Conservation (phyloP, 202 grass and related monocot species). For the Panicum hallii region DNA sequence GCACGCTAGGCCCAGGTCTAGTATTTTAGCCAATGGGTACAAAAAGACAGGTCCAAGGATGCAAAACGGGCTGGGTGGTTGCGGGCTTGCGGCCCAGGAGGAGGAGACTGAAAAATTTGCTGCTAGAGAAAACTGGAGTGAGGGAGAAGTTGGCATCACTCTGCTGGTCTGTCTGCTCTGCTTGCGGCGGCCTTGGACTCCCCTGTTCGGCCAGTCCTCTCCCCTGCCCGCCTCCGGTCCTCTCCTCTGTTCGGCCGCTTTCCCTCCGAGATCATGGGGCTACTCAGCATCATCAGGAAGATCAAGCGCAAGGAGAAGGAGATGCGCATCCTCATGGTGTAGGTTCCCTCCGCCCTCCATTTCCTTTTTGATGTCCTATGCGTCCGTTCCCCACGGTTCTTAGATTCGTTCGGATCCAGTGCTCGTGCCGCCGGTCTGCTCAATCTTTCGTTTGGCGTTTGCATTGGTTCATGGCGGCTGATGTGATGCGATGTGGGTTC, state of each 20-base stretch:
- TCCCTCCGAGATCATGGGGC: constrained; percentile 59
- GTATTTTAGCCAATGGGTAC: no score
- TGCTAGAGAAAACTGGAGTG: no score
- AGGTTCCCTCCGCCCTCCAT: constrained; percentile 30
- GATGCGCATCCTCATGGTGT: constrained; percentile 99
- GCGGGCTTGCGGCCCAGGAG: not conserved
- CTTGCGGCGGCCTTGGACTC: not conserved
- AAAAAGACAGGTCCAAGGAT: not conserved
- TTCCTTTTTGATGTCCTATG: not conserved
- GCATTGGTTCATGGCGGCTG: not conserved
- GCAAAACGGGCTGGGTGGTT: not conserved
- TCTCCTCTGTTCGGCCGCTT: not conserved
- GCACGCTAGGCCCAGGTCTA: no score
- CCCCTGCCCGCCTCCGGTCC: not conserved
- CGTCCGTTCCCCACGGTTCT: not conserved
- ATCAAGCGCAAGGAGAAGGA: constrained; percentile 98
- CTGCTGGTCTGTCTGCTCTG: not conserved
- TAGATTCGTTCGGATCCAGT: constrained; percentile 28
- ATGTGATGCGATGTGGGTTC: not conserved
- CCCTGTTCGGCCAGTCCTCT: not conserved
- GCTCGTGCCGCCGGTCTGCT: not conserved
- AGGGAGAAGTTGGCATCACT: not conserved
- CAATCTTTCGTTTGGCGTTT: not conserved
- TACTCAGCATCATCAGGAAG: constrained; percentile 93
- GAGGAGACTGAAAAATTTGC: not conserved